Base-by-base conservation (phyloP, 345 rosid genomes). In the Euphorbia tirucalli region DNA sequence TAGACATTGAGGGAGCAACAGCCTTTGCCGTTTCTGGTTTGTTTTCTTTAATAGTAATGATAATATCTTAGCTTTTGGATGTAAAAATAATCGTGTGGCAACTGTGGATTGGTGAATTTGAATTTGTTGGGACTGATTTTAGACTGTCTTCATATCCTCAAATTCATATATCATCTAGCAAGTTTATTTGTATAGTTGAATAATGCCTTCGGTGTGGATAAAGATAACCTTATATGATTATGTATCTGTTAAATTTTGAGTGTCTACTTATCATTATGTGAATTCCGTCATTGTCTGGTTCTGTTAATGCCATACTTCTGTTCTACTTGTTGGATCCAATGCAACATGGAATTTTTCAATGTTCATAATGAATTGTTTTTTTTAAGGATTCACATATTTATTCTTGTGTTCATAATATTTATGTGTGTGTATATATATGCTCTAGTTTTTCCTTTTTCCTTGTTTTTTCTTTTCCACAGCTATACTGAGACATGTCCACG, bases 21-120 rank as follows among this genome's bases (percentile, higher is more conserved):
- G 97, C 97, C 28, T 94, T 66, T 70, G 90, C 96, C 0, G 87
- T 90, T 70, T 78, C 90, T 70, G 97, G 97, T 93, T 71, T 56
- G 85, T 76, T 71, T 35, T 44, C 44, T 16, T 28, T 28, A 35
- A 39, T 27, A 48, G 5, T 22, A 43, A 14, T 64, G 18, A 5
- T 18, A 14, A 25, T 2, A 24, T 43, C 30, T 59, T 44, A 31
- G n/a, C 32, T 16, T 31, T 31, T 14, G 37, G n/a, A 58, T n/a
- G n/a, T n/a, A n/a, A n/a, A n/a, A n/a, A n/a, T n/a, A n/a, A n/a
- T n/a, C n/a, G n/a, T n/a, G 11, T 18, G 39, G 19, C 22, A 60
- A 60, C 10, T 60, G n/a, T 14, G 8, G 22, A 6, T 8, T 11
- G 19, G 32, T 4, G 61, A 57, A 22, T 21, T 57, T 24, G 54